Evolutionary conservation across 2,329 filamentous ascomycete genomes (phyloP), one percentile per base, ranked within the genome.

Genomic region (Xylaria polymorpha): DNA sequence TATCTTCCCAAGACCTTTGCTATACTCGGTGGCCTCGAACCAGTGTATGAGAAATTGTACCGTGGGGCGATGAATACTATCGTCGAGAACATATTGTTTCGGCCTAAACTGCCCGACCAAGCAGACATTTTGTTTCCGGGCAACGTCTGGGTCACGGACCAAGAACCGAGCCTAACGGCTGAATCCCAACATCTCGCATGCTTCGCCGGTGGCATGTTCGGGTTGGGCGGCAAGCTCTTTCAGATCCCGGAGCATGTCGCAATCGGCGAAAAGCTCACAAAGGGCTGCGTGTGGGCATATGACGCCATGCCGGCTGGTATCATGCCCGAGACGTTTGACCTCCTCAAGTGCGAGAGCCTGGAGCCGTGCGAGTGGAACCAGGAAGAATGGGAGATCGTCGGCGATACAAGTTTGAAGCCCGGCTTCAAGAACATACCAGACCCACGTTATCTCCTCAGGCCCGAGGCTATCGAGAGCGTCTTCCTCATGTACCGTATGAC

Each of bases 11-110:
- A 90, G 78, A 87, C 88, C 81, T 86, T 88, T 72, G 82, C 91
- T 48, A 82, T 94, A 2, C 84, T 94, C 0, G 90, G 90, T 9
- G 92, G 92, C 0, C 80, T 84, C 4, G 83, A 87, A 43, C 71
- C 85, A 1, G 79, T 88, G 46, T 94, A 94, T 77, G 85, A 87
- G 65, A 82, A 80, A 3, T 88, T 94, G 83, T 93, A 92, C 77
- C 82, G 86, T 67, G 81, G 78, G 14, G 86, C 87, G 25, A 88
- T 92, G 73, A 84, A 88, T 10, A 85, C 87, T 0, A 87, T 87
- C 0, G 86, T 87, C 51, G 80, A 89, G 61, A 80, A 92, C 71
- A 81, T 94, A 3, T 85, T 94, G 64, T 94, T 90, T 80, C 87
- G 90, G 1, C 92, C 92, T 0, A 89, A 92, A 84, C 85, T 88